Evolutionary conservation across 1,284 basidiomycete species (phyloP).

Genomic region (Coniferiporia sulphurascens): DNA sequence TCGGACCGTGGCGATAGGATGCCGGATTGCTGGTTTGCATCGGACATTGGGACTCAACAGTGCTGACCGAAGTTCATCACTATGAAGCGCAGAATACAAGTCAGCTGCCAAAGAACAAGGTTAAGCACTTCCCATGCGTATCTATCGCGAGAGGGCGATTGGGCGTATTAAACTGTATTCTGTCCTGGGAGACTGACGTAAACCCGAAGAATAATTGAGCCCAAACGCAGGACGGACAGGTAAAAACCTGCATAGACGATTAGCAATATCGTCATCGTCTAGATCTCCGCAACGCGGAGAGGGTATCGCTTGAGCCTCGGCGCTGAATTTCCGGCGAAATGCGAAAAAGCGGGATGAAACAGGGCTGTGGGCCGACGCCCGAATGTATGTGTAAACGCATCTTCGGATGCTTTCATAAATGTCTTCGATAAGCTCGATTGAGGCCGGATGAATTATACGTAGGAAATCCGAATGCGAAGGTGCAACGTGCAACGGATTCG

Average conservation of each 20-base stretch:
- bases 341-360: background rate
- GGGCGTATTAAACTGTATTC: background rate
- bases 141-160: background rate
- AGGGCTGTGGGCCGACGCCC: background rate
- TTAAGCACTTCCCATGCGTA: background rate
- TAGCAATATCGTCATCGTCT: background rate
- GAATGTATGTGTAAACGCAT: background rate
- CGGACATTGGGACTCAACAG: background rate
- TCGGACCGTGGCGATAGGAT: too few relatives aligned
- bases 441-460: background rate
- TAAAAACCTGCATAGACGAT: background rate
- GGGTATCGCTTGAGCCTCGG: background rate
- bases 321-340: background rate
- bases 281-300: background rate
- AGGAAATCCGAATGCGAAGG: background rate
- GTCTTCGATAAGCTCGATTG: too few relatives aligned
- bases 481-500: background rate
- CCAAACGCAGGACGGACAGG: background rate
- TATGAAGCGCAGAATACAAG: background rate
- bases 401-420: background rate
- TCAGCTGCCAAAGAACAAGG: background rate
- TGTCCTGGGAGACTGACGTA: background rate
- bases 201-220: background rate
- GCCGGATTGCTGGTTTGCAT: background rate
- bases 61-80: background rate